These are phyloP conservation scores for Cyclocybe cylindracea DNA, from an alignment of 768 basidiomycete genomes.

Conservation along the genomic window DNA sequence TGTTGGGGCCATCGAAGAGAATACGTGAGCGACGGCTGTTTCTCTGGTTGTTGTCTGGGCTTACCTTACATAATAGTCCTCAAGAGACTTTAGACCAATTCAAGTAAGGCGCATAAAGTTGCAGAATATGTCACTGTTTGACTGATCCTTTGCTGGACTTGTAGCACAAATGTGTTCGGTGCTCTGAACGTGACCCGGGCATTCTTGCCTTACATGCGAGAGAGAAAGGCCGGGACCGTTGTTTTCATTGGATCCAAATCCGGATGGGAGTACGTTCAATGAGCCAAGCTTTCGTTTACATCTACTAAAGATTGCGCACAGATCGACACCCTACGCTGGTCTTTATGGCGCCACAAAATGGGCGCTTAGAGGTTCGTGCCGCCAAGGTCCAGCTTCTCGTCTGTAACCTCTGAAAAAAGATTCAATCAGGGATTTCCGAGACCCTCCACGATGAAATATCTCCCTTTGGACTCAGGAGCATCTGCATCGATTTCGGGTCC, in stretches of 20 bases:
- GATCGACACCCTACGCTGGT: conserved; percentile 31
- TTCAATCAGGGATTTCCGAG: conserved; percentile 27
- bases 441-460: conserved; percentile 37
- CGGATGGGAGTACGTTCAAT: conserved; percentile 32
- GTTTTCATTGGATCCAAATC: conserved; percentile 42
- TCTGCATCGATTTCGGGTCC: conserved; percentile 40
- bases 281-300: no score
- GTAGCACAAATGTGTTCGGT: conserved; percentile 46
- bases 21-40: conserved; percentile 19
- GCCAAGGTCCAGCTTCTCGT: neutral
- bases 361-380: conserved; percentile 30
- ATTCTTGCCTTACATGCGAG: conserved; percentile 49
- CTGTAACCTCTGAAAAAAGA: neutral
- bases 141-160: neutral
- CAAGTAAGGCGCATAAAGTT: no score
- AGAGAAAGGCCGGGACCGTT: conserved; percentile 39
- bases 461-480: conserved; percentile 37
- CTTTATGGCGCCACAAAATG: conserved; percentile 42
- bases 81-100: conserved; percentile 39
- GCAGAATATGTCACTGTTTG: neutral
- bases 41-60: neutral
- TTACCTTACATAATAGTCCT: conserved; percentile 24
- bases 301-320: neutral
- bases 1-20: conserved; percentile 33
- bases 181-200: conserved; percentile 44